Percentiles rank a stretch among this genome's conserved stretches.
Conservation (phyloP, 176 grass and related monocot species). For the bread wheat (Triticum aestivum) region DNA sequence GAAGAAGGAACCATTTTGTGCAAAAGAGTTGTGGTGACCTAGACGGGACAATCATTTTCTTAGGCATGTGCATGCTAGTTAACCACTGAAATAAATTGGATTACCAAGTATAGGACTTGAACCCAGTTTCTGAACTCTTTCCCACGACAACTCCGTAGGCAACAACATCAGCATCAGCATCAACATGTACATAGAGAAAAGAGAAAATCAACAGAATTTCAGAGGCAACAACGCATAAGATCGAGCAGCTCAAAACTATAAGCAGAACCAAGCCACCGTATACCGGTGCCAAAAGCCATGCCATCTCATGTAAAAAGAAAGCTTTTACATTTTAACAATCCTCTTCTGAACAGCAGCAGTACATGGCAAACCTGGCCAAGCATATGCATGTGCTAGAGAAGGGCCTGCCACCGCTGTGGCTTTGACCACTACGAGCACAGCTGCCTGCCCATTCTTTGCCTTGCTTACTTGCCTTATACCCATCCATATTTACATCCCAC, state of each 20-base stretch:
- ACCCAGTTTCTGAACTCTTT: neutral
- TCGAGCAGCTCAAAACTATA: neutral
- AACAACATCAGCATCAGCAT: no score
- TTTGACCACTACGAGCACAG: slow-evolving; percentile 67
- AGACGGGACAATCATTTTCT: no score
- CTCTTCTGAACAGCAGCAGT: slow-evolving; percentile 26
- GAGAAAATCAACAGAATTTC: no score
- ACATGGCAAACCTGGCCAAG: slow-evolving; percentile 28
- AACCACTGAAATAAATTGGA: no score
- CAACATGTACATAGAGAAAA: no score
- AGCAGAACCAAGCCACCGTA: neutral
- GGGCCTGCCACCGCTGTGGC: slow-evolving; percentile 73
- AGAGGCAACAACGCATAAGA: no score
- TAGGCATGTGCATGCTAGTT: no score
- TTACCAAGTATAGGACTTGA: no score
- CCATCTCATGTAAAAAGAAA: slow-evolving; percentile 9
- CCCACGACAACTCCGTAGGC: neutral
- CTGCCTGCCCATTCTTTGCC: slow-evolving; percentile 31
- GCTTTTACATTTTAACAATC: slow-evolving; percentile 45
- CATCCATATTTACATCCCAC: slow-evolving; percentile 68
- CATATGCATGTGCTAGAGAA: slow-evolving; percentile 43
- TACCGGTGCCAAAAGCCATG: slow-evolving; percentile 16
- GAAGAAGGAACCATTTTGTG: no score
- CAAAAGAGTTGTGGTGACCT: no score
- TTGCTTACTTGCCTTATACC: slow-evolving; percentile 25